These are phyloP conservation scores for Nemania diffusa DNA, from an alignment of 2,329 filamentous ascomycete species.

Conservation along the genomic window DNA sequence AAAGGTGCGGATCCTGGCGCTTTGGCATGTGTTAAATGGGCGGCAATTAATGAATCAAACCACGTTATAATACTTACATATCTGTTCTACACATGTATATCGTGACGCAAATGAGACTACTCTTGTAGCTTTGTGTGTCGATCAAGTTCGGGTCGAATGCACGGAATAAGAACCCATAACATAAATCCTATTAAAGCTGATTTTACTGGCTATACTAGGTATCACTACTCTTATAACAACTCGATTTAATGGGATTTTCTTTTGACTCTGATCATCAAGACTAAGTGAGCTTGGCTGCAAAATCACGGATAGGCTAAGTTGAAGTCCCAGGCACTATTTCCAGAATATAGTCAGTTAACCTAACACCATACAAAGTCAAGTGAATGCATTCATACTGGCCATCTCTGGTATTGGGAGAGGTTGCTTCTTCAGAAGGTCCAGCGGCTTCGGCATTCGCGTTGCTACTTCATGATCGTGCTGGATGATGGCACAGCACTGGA, in stretches of 20 bases:
- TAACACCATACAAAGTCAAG: neutral
- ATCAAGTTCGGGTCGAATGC: neutral
- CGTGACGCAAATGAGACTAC: neutral
- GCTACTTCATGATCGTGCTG: slow-evolving; percentile 68
- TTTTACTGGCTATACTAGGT: neutral
- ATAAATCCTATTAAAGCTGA: neutral
- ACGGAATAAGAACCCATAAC: neutral
- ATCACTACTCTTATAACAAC: slow-evolving; percentile 5
- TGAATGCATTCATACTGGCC: slow-evolving; percentile 14
- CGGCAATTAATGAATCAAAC: neutral
- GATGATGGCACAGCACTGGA: slow-evolving; percentile 62
- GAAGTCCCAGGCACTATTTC: slow-evolving; percentile 21
- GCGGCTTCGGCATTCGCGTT: slow-evolving; percentile 43
- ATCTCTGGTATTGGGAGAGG: slow-evolving; percentile 25
- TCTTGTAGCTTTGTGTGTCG: neutral
- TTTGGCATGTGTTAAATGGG: neutral
- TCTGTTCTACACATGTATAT: neutral
- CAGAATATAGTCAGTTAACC: neutral
- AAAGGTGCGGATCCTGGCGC: slow-evolving; percentile 3
- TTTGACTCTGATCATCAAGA: neutral
- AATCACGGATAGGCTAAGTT: neutral
- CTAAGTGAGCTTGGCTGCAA: neutral
- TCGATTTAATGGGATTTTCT: neutral
- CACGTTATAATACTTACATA: slow-evolving; percentile 3
- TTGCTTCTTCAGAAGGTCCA: slow-evolving; percentile 27